Base-by-base conservation (phyloP, 2,329 filamentous ascomycete genomes). In the Aspergillus fumigatus region DNA sequence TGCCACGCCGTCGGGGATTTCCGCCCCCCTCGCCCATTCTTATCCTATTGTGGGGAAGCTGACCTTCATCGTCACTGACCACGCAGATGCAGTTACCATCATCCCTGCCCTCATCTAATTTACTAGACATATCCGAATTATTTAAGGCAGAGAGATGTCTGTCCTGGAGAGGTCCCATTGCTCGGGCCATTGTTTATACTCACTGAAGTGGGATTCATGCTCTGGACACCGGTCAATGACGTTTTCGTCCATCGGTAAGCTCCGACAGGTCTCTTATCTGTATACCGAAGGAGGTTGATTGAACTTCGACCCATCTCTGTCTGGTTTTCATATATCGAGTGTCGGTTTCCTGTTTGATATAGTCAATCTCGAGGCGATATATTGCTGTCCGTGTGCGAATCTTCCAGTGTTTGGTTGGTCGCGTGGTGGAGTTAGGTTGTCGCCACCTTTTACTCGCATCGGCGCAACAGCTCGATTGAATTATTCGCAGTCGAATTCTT, bases 231-330 rank as follows among this genome's bases (percentile, higher is more conserved):
- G 45, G 47, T 48, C 35, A 32, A 52, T 8, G 41, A 45, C 41
- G 47, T n/a, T 41, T 40, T 21, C 52, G 51, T 25, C 17, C 52
- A 41, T 66, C 65, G 65, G 66, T 58, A 59, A 62, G 55, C 64
- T 63, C 65, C 65, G 66, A 63, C 49, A 40, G 52, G 51, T 52
- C 56, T 59, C 43, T 47, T 23, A 23, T 23, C 43, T 26, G 11
- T 6, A 23, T 23, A 47, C 14, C 43, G 43, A 21, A 14, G 10
- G 43, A 14, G 10, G 43, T 47, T 47, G 43, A 14, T 26, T 47
- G 19, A 23, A 25, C 21, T 6, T 47, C 23, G 21, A 23, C 23
- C 21, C 19, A 26, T 25, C 10, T 21, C 19, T 23, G 19, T 47
- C 10, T 7, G 8, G 7, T 23, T 25, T 26, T 47, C 43, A 26